A percentile compares a stretch with the other conserved stretches of the same genome.
phyloP scores from a whole-genome alignment of 805 yeast genomes.

The Wickerhamomyces strasburgensis region DNA sequence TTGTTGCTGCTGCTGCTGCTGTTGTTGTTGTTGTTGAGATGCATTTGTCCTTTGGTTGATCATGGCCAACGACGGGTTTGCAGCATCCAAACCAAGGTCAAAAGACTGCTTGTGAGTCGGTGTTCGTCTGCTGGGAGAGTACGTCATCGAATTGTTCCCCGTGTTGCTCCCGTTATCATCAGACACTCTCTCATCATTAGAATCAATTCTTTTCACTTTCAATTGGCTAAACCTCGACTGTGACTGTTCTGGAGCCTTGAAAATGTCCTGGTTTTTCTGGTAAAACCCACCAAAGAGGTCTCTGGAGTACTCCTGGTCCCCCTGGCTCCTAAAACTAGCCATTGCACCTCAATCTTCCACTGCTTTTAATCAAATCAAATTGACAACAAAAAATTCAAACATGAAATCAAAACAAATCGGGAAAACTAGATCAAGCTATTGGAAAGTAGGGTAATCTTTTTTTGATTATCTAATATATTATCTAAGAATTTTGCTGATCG shows the following conservation, averaged over 20 bases:
- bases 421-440: too few relatives aligned
- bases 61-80: slow-evolving; percentile 19
- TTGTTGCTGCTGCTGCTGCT: background rate
- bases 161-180: slow-evolving; percentile 15
- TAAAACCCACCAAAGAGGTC: slow-evolving; percentile 24
- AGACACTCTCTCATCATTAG: slow-evolving; percentile 18
- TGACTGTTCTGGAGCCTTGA: slow-evolving; percentile 12
- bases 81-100: slow-evolving; percentile 15
- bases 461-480: too few relatives aligned
- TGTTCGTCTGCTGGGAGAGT: slow-evolving; percentile 24
- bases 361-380: too few relatives aligned
- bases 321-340: slow-evolving; percentile 15
- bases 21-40: slow-evolving; percentile 3
- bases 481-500: too few relatives aligned
- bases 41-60: slow-evolving; percentile 21
- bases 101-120: slow-evolving; percentile 21
- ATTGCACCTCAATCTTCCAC: too few relatives aligned
- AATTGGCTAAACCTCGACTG: slow-evolving; percentile 21
- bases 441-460: too few relatives aligned
- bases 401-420: background rate
- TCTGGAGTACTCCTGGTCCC: slow-evolving; percentile 19
- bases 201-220: slow-evolving; percentile 11
- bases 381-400: background rate
- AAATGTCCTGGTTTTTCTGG: slow-evolving; percentile 21
- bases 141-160: slow-evolving; percentile 10